A percentile compares a stretch with the other conserved stretches of the same genome.
phyloP scores from a whole-genome alignment of 768 basidiomycete species.

The Cyclocybe cylindracea region DNA sequence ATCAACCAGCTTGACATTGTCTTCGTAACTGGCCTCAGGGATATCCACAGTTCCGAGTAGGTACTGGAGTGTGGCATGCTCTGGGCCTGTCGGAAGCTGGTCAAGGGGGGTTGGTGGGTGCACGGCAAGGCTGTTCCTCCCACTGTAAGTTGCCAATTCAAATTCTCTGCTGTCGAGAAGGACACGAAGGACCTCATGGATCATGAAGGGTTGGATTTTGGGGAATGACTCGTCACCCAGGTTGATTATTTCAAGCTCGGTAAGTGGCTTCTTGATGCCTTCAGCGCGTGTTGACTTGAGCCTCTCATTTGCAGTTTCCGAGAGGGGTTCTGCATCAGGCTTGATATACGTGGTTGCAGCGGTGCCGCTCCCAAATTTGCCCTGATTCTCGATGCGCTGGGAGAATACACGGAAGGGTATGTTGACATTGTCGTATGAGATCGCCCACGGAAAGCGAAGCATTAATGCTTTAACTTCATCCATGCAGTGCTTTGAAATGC shows the following conservation, averaged over 20 bases:
- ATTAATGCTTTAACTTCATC: slow-evolving; percentile 21
- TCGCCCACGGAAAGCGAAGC: slow-evolving; percentile 25
- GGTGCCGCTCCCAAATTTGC: slow-evolving; percentile 35
- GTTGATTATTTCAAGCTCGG: slow-evolving; percentile 21
- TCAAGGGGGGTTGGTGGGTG: slow-evolving; percentile 17
- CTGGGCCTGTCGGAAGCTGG: slow-evolving; percentile 23
- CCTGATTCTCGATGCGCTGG: slow-evolving; percentile 36
- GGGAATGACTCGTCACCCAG: slow-evolving; percentile 13
- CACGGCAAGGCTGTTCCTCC: too few species aligned
- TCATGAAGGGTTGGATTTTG: slow-evolving; percentile 6
- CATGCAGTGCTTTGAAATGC: slow-evolving; percentile 26
- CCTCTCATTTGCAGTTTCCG: slow-evolving; percentile 12
- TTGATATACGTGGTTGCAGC: slow-evolving; percentile 35
- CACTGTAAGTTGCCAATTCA: too few species aligned
- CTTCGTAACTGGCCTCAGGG: slow-evolving; percentile 41
- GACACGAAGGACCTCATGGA: slow-evolving; percentile 23
- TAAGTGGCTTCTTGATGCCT: slow-evolving; percentile 23
- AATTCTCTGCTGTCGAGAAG: slow-evolving; percentile 24
- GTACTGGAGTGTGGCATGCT: slow-evolving; percentile 30
- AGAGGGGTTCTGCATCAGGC: slow-evolving; percentile 17
- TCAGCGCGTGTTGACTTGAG: slow-evolving; percentile 19
- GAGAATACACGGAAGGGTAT: slow-evolving; percentile 36
- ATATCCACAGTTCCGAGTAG: slow-evolving; percentile 35
- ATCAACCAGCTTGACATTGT: slow-evolving; percentile 28
- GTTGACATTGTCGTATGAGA: slow-evolving; percentile 39